These are phyloP conservation scores for Ophiostoma sp. DNA, from an alignment of 2,329 filamentous ascomycete genomes.

Conservation along the genomic window DNA sequence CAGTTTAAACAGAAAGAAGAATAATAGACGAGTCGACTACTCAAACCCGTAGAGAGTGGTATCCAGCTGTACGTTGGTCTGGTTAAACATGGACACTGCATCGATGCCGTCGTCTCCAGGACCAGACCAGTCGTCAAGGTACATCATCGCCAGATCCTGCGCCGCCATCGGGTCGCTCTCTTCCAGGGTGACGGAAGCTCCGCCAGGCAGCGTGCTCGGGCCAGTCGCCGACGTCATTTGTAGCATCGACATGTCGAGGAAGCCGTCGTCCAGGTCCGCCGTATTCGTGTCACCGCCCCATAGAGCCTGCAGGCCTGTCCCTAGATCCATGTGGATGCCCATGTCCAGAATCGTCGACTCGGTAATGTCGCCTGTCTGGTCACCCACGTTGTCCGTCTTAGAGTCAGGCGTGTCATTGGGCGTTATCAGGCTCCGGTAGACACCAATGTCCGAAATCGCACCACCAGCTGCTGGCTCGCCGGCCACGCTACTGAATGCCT, in stretches of 20 bases:
- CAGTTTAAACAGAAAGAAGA: background rate
- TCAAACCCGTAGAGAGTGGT: slow-evolving; percentile 36
- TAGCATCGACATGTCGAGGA: slow-evolving; percentile 38
- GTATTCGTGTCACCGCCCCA: slow-evolving; percentile 38
- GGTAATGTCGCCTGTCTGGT: slow-evolving; percentile 58
- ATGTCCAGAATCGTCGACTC: slow-evolving; percentile 52
- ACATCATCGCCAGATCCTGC: slow-evolving; percentile 23
- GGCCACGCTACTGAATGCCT: slow-evolving; percentile 32
- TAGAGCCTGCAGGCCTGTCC: slow-evolving; percentile 33
- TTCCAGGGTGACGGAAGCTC: slow-evolving; percentile 23
- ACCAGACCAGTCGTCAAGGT: slow-evolving; percentile 39
- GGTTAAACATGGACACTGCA: slow-evolving; percentile 46
- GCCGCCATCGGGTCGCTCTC: slow-evolving; percentile 26
- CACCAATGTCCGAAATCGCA: slow-evolving; percentile 48
- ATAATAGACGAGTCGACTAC: background rate
- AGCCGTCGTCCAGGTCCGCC: slow-evolving; percentile 38
- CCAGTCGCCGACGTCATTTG: background rate
- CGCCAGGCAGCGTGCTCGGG: slow-evolving; percentile 33
- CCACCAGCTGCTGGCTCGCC: slow-evolving; percentile 42
- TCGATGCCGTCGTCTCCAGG: slow-evolving; percentile 32
- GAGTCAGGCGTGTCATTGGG: slow-evolving; percentile 62
- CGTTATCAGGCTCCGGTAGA: slow-evolving; percentile 49
- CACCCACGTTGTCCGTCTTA: slow-evolving; percentile 51
- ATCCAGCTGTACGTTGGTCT: slow-evolving; percentile 49
- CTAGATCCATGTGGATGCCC: slow-evolving; percentile 47